These are phyloP conservation scores for Penicillium decumbens DNA, from an alignment of 2,329 filamentous ascomycete genomes.

Conservation along the genomic window DNA sequence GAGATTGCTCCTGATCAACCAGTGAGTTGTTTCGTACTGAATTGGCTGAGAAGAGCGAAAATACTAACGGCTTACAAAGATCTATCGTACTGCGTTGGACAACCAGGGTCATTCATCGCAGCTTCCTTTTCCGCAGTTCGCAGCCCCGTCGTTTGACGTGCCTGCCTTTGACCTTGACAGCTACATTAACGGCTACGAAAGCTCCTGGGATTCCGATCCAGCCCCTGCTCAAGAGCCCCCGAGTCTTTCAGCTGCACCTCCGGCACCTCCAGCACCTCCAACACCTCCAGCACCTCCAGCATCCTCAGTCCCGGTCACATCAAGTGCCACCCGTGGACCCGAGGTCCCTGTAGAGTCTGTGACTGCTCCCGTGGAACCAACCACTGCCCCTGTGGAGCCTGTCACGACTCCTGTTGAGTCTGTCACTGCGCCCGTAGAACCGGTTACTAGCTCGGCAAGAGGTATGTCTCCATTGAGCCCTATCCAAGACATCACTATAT, in stretches of 20 bases:
- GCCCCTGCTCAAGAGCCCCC: background rate
- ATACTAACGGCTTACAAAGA: constrained; percentile 21
- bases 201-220: background rate
- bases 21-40: constrained; percentile 23
- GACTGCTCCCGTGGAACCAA: background rate
- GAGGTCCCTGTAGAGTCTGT: background rate
- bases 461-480: background rate
- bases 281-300: background rate
- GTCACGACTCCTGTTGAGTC: background rate
- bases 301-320: background rate
- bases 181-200: constrained; percentile 16
- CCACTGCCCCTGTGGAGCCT: background rate
- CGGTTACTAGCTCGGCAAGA: background rate
- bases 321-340: background rate
- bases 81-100: constrained; percentile 31
- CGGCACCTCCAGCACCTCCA: background rate
- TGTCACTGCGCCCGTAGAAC: background rate
- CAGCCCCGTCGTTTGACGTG: background rate
- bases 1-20: constrained; percentile 26
- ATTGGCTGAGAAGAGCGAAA: background rate
- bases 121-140: constrained; percentile 26
- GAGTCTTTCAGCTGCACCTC: background rate
- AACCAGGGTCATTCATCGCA: constrained; percentile 28
- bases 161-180: constrained; percentile 5
- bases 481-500: background rate